These are phyloP conservation scores for Ceriops zippeliana DNA, from an alignment of 345 rosid species.

Conservation along the genomic window DNA sequence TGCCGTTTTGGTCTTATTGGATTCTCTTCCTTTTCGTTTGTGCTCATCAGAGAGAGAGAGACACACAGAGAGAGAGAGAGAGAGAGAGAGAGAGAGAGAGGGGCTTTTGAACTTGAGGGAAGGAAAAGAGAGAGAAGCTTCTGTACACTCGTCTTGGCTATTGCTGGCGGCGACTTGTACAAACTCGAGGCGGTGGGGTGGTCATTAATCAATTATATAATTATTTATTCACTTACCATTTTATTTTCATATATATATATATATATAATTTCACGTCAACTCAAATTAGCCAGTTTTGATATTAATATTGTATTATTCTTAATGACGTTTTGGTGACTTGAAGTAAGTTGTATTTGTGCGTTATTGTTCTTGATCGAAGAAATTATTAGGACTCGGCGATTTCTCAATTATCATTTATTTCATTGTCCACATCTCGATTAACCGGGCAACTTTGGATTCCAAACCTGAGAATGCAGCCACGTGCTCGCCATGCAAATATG, in stretches of 20 bases:
- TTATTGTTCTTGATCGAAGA: too few relatives aligned
- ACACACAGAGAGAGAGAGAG: not conserved
- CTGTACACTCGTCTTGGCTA: conserved; percentile 4
- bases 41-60: not conserved
- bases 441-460: conserved; percentile 3
- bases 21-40: conserved; percentile 22
- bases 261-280: too few relatives aligned
- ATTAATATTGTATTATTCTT: too few relatives aligned
- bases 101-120: not conserved
- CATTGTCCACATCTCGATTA: not conserved
- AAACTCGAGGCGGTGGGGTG: not conserved
- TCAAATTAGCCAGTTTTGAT: too few relatives aligned
- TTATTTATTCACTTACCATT: too few relatives aligned
- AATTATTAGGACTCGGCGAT: too few relatives aligned
- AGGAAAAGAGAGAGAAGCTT: not conserved
- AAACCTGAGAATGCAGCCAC: conserved; percentile 11
- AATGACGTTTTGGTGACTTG: too few relatives aligned
- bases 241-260: too few relatives aligned
- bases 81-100: not conserved
- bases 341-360: too few relatives aligned
- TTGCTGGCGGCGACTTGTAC: not conserved
- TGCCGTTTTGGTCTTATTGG: conserved; percentile 41
- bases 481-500: conserved; percentile 24
- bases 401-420: not conserved
- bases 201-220: not conserved